These are phyloP conservation scores for Aaosphaeria pasadenensis DNA, from an alignment of 2,329 filamentous ascomycete species.

Conservation along the genomic window DNA sequence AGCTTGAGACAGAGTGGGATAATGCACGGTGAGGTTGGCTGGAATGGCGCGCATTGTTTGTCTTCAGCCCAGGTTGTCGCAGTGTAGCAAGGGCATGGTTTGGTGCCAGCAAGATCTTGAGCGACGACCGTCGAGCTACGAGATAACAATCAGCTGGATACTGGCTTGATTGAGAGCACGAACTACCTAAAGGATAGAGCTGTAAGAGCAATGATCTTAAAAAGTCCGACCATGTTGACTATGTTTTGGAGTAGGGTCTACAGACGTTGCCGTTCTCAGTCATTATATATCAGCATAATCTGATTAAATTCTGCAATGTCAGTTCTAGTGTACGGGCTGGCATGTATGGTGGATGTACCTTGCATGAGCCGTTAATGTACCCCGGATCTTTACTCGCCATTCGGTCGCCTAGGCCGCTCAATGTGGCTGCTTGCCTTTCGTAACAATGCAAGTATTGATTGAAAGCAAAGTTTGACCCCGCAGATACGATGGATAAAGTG, in stretches of 20 bases:
- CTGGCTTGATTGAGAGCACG: background rate
- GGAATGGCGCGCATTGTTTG: slow-evolving; percentile 5
- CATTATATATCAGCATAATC: background rate
- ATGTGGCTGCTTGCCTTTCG: no score
- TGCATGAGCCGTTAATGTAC: no score
- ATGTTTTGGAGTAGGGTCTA: no score
- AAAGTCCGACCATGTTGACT: no score
- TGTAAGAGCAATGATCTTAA: background rate
- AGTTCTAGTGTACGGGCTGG: no score
- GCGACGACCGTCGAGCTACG: background rate
- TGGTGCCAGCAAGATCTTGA: background rate
- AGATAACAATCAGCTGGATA: background rate
- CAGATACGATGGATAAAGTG: no score
- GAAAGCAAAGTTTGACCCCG: no score
- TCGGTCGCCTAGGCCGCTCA: no score
- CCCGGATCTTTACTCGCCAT: no score
- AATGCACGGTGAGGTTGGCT: slow-evolving; percentile 7
- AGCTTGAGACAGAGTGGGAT: slow-evolving; percentile 4
- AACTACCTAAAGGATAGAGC: background rate
- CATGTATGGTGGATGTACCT: no score
- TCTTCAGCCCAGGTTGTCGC: slow-evolving; percentile 5
- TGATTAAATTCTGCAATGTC: background rate
- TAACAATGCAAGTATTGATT: no score
- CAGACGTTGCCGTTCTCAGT: no score
- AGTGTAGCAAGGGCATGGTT: slow-evolving; percentile 12